Evolutionary conservation across 2,329 filamentous ascomycete species (phyloP), one percentile per base, ranked within the genome.

Genomic region (Stachybotrys elegans): DNA sequence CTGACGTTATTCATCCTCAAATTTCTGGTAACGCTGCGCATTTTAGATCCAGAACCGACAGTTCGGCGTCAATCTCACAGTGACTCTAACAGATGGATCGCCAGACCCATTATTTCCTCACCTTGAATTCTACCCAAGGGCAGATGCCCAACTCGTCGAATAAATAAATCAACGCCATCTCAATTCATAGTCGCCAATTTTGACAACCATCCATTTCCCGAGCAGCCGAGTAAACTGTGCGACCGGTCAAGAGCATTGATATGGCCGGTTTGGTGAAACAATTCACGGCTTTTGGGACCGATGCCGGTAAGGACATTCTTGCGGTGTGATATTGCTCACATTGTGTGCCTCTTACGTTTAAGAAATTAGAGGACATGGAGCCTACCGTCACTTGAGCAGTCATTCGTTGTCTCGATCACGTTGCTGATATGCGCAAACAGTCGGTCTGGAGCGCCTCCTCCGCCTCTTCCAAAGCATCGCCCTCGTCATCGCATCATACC

Each of bases 401-500:
- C n/a, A n/a, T 29, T 38, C 6, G 19, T 35, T 27, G 25, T 17
- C 9, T 39, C 41, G 43, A 22, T 47, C 41, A 13, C 36, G 2
- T 36, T 14, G 42, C 51, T 57, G 31, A 57, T 37, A 36, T 12
- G 20, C 21, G 7, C 23, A 25, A 20, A n/a, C 51, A 81, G 80
- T 71, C 54, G 81, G 79, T 5, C 67, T 84, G 2, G 81, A 85
- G 59, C 76, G 81, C 46, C 68, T 72, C 43, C 67, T 85, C 51
- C 77, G 81, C 37, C 65, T 81, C 44, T 52, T 82, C 36, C 79
- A 84, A 60, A 61, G 76, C 36, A 42, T 71, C 22, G 61, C 71
- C 47, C 68, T 74, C 43, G 68, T 82, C 45, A 52, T 78, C 12
- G 61, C 69, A 16, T 68, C 67, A 12, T 73, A 69, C 46, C 62